These are phyloP conservation scores for Colletotrichum chrysophilum DNA, from an alignment of 2,329 filamentous ascomycete genomes.

Conservation along the genomic window DNA sequence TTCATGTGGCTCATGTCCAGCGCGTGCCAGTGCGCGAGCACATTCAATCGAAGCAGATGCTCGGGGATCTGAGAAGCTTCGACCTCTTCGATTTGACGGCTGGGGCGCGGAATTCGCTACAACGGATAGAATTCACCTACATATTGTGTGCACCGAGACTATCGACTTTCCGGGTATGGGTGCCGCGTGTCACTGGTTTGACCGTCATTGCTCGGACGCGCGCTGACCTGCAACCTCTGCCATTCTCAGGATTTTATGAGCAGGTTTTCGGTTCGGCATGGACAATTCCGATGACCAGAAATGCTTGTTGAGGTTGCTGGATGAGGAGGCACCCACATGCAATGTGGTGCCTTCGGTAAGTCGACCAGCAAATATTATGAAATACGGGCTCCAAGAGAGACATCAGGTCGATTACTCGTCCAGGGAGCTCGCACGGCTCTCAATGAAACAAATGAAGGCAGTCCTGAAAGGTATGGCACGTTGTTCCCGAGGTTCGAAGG, in stretches of 20 bases:
- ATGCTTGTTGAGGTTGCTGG: not conserved
- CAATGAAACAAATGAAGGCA: not conserved
- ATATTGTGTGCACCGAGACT: not conserved
- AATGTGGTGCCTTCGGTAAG: rapidly evolving
- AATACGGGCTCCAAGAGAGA: not conserved
- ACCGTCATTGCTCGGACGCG: not conserved
- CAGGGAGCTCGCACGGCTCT: not conserved
- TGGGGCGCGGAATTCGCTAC: not conserved
- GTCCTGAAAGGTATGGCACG: not conserved
- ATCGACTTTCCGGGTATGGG: not conserved
- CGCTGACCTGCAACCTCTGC: not conserved
- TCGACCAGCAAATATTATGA: not conserved
- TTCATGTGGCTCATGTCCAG: not conserved
- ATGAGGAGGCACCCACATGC: not conserved
- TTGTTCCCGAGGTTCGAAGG: not conserved
- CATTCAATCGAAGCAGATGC: not conserved
- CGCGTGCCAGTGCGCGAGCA: not conserved
- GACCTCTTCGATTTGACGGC: not conserved
- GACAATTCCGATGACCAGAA: not conserved
- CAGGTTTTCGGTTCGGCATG: not conserved
- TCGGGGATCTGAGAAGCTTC: not conserved
- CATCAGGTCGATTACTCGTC: not conserved
- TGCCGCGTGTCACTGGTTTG: not conserved
- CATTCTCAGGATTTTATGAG: not conserved
- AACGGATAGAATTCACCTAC: not conserved